Evolutionary conservation across 805 yeast genomes (phyloP).

Genomic region (Myxozyma geophila): DNA sequence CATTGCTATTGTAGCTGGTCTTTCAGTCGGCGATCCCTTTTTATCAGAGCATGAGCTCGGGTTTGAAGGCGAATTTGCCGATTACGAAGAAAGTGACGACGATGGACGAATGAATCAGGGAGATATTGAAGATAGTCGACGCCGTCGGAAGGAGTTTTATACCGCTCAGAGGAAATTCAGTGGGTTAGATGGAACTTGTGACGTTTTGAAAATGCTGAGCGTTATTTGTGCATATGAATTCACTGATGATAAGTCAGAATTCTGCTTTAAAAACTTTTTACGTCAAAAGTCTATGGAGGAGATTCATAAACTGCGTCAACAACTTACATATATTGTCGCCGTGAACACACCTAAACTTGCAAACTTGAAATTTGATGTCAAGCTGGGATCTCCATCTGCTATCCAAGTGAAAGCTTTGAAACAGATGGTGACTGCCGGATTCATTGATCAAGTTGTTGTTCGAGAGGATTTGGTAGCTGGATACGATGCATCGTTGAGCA

Average conservation of each 20-base stretch:
- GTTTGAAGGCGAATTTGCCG: slow-evolving; percentile 43
- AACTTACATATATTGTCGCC: slow-evolving; percentile 74
- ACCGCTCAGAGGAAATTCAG: slow-evolving; percentile 59
- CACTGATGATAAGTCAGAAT: slow-evolving; percentile 55
- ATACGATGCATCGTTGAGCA: slow-evolving; percentile 2
- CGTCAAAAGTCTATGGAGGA: slow-evolving; percentile 83
- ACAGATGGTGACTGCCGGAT: slow-evolving; percentile 93
- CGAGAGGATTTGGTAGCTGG: slow-evolving; percentile 75
- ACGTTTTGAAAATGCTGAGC: slow-evolving; percentile 72
- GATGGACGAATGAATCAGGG: slow-evolving; percentile 44
- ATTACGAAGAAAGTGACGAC: slow-evolving; percentile 43
- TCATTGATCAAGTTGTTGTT: slow-evolving; percentile 85
- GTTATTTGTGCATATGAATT: slow-evolving; percentile 89
- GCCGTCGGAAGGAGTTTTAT: slow-evolving; percentile 56
- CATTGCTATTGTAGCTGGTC: slow-evolving; percentile 88
- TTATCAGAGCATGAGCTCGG: slow-evolving; percentile 76
- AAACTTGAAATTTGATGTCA: slow-evolving; percentile 19
- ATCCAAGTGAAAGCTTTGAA: slow-evolving; percentile 76
- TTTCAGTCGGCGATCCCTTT: slow-evolving; percentile 94
- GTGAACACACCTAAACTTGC: slow-evolving; percentile 47
- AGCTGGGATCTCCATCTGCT: slow-evolving; percentile 47
- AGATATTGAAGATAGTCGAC: slow-evolving; percentile 17
- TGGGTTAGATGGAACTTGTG: slow-evolving; percentile 73
- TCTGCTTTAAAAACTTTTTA: slow-evolving; percentile 65
- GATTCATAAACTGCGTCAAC: slow-evolving; percentile 77